Conservation (phyloP, 257 asterid genomes). For the Solanum lycopersicoides region DNA sequence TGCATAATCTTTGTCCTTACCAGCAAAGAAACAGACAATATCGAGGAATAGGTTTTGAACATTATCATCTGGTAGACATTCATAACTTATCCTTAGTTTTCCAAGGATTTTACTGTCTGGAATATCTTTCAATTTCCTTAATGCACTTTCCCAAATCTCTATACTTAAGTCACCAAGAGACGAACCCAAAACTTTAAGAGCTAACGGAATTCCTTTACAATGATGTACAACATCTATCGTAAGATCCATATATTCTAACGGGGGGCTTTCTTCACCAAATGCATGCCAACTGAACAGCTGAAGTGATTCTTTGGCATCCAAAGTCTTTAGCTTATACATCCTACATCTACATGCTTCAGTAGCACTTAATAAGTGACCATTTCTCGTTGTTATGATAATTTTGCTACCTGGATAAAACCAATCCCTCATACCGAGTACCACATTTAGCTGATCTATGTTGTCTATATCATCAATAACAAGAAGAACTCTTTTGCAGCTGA, state of each 20-base stretch:
- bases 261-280: background rate
- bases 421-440: background rate
- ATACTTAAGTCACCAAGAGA: background rate
- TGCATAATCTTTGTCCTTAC: background rate
- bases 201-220: constrained; percentile 4
- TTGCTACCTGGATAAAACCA: constrained; percentile 8
- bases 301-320: background rate
- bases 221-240: background rate
- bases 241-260: background rate
- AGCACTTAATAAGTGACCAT: background rate
- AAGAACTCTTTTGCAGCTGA: background rate
- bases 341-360: background rate
- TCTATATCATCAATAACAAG: constrained; percentile 6
- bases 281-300: constrained; percentile 4
- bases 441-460: background rate
- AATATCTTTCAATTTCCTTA: background rate
- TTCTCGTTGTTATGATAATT: constrained; percentile 5
- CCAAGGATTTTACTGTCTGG: constrained; percentile 1
- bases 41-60: background rate
- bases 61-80: background rate
- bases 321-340: background rate
- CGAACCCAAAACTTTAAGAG: constrained; percentile 12
- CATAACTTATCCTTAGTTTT: background rate
- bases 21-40: constrained; percentile 2
- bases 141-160: constrained; percentile 1